Conservation (phyloP, 1,284 basidiomycete species). For the Meira nashicola region DNA sequence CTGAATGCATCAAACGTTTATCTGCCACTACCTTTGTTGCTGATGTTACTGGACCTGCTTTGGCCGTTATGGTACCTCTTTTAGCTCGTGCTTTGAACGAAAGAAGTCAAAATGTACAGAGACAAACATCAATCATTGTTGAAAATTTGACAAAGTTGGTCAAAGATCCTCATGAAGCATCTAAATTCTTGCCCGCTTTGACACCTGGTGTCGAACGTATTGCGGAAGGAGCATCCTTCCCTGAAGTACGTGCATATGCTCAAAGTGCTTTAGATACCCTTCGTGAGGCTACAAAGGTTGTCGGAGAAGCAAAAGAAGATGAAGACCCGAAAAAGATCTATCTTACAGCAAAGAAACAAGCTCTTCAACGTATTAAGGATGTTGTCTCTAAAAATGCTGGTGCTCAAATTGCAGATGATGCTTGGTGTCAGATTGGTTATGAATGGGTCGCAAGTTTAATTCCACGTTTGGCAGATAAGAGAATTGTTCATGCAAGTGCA, state of each 20-base stretch:
- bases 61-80: conserved; percentile 91
- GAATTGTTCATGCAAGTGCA: conserved; percentile 41
- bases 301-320: conserved; percentile 27
- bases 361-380: conserved; percentile 32
- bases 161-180: conserved; percentile 82
- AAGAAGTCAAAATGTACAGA: conserved; percentile 69
- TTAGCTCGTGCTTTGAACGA: conserved; percentile 89
- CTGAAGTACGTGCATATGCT: conserved; percentile 64
- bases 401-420: conserved; percentile 35
- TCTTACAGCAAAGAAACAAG: conserved; percentile 31
- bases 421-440: conserved; percentile 39
- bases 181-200: conserved; percentile 78
- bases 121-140: conserved; percentile 77
- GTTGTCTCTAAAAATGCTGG: conserved; percentile 35
- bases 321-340: conserved; percentile 40
- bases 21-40: conserved; percentile 94
- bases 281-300: conserved; percentile 29
- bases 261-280: conserved; percentile 46
- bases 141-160: conserved; percentile 98
- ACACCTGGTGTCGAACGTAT: conserved; percentile 90
- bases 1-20: conserved; percentile 90
- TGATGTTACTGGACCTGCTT: conserved; percentile 90
- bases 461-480: conserved; percentile 48
- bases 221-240: conserved; percentile 85
- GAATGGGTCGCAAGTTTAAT: conserved; percentile 41